Evolutionary conservation across 2,329 filamentous ascomycete genomes (phyloP).

Genomic region (Leptodontidium sp.): DNA sequence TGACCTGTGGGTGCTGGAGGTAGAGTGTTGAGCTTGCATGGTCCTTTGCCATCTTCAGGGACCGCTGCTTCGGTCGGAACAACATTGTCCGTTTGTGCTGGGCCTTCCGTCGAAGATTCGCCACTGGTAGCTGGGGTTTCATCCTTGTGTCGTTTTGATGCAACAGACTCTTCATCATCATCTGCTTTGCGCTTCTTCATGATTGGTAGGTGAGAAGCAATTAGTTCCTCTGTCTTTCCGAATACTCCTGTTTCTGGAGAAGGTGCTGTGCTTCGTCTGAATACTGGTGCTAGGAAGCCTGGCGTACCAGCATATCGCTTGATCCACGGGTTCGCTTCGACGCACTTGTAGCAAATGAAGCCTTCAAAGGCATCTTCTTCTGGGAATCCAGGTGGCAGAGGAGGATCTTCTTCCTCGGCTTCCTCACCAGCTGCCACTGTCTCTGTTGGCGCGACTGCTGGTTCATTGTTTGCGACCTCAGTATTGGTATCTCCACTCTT

Average conservation of each 20-base stretch:
- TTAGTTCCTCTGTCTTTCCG: slow-evolving; percentile 37
- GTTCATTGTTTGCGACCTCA: slow-evolving; percentile 41
- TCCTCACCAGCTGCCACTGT: slow-evolving; percentile 49
- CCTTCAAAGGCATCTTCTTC: slow-evolving; percentile 88
- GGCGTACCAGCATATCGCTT: slow-evolving; percentile 82
- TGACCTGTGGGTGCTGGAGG: slow-evolving; percentile 61
- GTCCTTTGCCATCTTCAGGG: slow-evolving; percentile 22
- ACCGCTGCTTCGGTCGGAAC: slow-evolving; percentile 37
- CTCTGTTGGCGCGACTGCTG: slow-evolving; percentile 36
- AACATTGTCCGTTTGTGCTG: neutral
- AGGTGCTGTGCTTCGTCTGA: slow-evolving; percentile 50
- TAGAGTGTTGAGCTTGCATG: slow-evolving; percentile 69
- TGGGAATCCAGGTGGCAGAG: slow-evolving; percentile 86
- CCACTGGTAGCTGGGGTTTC: slow-evolving; percentile 20
- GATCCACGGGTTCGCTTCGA: slow-evolving; percentile 89
- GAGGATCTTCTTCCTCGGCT: slow-evolving; percentile 65
- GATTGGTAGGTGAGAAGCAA: slow-evolving; percentile 27
- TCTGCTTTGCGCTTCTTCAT: slow-evolving; percentile 73
- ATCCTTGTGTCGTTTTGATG: slow-evolving; percentile 60
- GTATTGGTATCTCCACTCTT: slow-evolving; percentile 27
- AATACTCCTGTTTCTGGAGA: slow-evolving; percentile 44
- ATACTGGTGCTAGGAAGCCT: slow-evolving; percentile 82
- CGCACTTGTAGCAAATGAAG: slow-evolving; percentile 93
- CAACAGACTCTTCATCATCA: slow-evolving; percentile 50
- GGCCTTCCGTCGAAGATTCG: neutral